Percentiles rank a stretch among this genome's conserved stretches.
phyloP scores from a whole-genome alignment of 495 filamentous ascomycete species.

The Rostrohypoxylon terebratum region DNA sequence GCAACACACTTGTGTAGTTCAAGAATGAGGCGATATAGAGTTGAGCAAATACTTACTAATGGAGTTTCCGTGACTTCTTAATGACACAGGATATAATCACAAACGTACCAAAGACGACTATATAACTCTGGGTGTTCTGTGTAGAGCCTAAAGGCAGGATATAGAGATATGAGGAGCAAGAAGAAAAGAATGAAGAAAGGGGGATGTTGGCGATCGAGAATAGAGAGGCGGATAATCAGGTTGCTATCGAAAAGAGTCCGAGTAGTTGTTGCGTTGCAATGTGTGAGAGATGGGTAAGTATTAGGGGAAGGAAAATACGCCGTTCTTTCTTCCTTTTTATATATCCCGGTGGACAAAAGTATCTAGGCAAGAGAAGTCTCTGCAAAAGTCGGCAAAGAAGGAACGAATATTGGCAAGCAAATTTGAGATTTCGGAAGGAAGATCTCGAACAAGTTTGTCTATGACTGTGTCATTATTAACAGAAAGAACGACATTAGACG shows the following conservation, averaged over 20 bases:
- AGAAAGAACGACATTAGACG: neutral
- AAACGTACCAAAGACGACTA: neutral
- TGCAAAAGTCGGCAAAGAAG: neutral
- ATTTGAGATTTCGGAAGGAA: neutral
- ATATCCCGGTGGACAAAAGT: neutral
- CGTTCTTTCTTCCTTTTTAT: neutral
- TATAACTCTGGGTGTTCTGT: no score
- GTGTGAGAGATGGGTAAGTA: neutral
- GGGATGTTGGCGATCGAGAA: neutral
- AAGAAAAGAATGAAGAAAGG: neutral
- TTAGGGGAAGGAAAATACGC: neutral
- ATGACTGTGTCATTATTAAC: neutral
- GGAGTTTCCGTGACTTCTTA: no score
- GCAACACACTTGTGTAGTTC: neutral
- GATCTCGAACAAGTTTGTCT: neutral
- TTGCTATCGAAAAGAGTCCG: neutral
- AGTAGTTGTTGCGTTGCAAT: neutral
- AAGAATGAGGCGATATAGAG: neutral
- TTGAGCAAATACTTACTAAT: neutral
- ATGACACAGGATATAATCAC: no score
- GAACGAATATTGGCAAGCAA: neutral
- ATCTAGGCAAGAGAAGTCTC: neutral
- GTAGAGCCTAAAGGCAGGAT: no score
- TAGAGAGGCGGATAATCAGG: no score
- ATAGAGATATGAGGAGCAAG: neutral